Conservation (phyloP, 2,329 filamentous ascomycete species). For the Emericellopsis cladophorae region DNA sequence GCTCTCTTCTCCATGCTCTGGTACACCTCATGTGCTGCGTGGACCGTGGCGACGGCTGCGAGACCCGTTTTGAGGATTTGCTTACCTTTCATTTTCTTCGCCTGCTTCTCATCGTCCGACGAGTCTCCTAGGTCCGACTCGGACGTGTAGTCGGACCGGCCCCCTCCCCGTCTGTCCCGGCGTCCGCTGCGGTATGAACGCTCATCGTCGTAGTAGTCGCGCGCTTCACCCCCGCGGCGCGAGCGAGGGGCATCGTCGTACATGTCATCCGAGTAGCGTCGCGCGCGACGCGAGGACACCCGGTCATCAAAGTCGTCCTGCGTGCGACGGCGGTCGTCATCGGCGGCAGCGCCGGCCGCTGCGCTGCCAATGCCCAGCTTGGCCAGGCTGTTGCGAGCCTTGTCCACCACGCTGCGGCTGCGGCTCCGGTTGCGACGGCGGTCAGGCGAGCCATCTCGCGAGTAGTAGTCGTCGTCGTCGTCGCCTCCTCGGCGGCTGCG, state of each 20-base stretch:
- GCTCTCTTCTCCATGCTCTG: constrained; percentile 45
- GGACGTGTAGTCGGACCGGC: constrained; percentile 33
- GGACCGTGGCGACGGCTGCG: constrained; percentile 45
- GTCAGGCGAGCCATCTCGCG: constrained; percentile 29
- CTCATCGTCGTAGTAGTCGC: constrained; percentile 34
- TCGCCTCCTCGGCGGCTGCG: constrained; percentile 35
- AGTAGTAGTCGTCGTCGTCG: constrained; percentile 28
- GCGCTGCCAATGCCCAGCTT: constrained; percentile 46
- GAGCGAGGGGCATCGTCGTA: constrained; percentile 33
- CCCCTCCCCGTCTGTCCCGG: constrained; percentile 22
- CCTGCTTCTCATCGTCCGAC: constrained; percentile 39
- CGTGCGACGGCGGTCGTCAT: constrained; percentile 24
- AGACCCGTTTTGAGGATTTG: constrained; percentile 43
- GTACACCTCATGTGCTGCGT: constrained; percentile 46
- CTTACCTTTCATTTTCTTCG: constrained; percentile 49
- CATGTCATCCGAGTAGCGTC: constrained; percentile 26
- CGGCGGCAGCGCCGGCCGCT: constrained; percentile 21
- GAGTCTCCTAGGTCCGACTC: constrained; percentile 45
- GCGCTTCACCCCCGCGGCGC: constrained; percentile 18
- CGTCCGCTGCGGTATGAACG: constrained; percentile 27
- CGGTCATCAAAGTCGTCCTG: constrained; percentile 31
- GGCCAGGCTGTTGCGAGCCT: constrained; percentile 46
- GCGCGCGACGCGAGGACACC: constrained; percentile 1
- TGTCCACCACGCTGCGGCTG: constrained; percentile 54
- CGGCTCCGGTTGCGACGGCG: constrained; percentile 23